Conservation (phyloP, 2,329 filamentous ascomycete species). For the Xylariaceae sp. region DNA sequence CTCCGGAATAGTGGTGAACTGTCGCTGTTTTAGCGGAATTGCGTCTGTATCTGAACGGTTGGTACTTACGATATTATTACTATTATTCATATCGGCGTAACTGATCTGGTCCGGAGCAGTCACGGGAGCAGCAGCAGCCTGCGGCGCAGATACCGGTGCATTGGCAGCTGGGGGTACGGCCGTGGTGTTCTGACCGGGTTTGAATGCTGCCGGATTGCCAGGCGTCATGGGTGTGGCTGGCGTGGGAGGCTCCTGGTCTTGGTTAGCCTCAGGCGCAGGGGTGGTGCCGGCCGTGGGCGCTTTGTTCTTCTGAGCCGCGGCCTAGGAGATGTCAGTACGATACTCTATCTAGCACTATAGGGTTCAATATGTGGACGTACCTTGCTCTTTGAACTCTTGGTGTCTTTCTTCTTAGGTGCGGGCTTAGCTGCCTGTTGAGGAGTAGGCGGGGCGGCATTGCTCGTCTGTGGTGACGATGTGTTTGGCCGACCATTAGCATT, state of each 20-base stretch:
- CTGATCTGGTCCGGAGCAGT: conserved; percentile 46
- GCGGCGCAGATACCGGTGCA: conserved; percentile 41
- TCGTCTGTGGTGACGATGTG: conserved; percentile 58
- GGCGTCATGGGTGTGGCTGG: conserved; percentile 62
- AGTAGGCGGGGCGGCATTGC: conserved; percentile 66
- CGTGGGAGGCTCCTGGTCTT: conserved; percentile 54
- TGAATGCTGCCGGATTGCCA: conserved; percentile 44
- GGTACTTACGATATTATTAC: conserved; percentile 40
- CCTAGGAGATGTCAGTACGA: conserved; percentile 37
- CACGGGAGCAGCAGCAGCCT: conserved; percentile 40
- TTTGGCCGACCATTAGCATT: conserved; percentile 46
- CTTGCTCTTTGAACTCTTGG: conserved; percentile 61
- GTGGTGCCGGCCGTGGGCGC: conserved; percentile 50
- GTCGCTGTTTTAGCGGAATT: conserved; percentile 18
- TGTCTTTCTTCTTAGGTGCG: conserved; percentile 72
- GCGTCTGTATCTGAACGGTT: not conserved
- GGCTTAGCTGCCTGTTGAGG: conserved; percentile 68
- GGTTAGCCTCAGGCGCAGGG: conserved; percentile 50
- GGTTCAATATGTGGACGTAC: conserved; percentile 39
- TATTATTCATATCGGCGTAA: conserved; percentile 41
- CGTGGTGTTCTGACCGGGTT: conserved; percentile 40
- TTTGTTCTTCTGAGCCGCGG: conserved; percentile 57
- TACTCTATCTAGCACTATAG: conserved; percentile 6
- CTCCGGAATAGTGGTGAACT: conserved; percentile 44
- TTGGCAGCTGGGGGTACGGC: conserved; percentile 37